Evolutionary conservation across 2,329 filamentous ascomycete genomes (phyloP).

Genomic region (Nannizzia gypsea): DNA sequence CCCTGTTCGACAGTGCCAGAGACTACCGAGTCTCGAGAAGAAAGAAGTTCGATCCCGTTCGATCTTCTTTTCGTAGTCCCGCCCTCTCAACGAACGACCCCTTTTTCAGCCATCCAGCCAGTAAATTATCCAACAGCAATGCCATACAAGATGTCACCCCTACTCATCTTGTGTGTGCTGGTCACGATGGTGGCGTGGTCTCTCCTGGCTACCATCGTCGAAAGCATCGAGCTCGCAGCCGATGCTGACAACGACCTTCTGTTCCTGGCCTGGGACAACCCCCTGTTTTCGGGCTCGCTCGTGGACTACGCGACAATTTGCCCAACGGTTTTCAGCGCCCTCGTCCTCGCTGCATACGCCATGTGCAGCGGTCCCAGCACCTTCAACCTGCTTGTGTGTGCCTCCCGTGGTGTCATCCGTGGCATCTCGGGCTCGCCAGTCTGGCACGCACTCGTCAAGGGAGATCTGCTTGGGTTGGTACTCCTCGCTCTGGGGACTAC

Average conservation of each 20-base stretch:
- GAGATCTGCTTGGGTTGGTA: slow-evolving; percentile 7
- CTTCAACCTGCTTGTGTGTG: not conserved
- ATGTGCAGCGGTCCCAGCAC: not conserved
- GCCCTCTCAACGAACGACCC: not conserved
- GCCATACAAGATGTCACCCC: not conserved
- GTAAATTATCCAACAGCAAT: not conserved
- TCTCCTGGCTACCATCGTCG: not conserved
- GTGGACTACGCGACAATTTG: slow-evolving; percentile 7
- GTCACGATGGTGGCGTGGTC: not conserved
- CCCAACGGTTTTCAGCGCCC: slow-evolving; percentile 6
- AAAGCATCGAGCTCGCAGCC: not conserved
- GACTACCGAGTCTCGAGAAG: not conserved
- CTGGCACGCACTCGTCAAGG: not conserved
- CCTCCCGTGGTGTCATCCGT: not conserved
- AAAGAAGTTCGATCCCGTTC: not conserved
- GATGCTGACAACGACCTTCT: not conserved
- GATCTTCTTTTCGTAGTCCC: not conserved
- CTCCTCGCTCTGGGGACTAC: not conserved
- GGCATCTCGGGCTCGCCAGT: not conserved
- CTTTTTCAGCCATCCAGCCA: not conserved
- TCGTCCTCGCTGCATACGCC: slow-evolving; percentile 2
- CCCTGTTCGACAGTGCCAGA: not conserved
- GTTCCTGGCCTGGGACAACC: slow-evolving; percentile 2
- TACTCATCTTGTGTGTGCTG: not conserved
- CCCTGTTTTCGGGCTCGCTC: not conserved